Conservation (phyloP, 164 flowering plant species). For the Vitis cinerea region DNA sequence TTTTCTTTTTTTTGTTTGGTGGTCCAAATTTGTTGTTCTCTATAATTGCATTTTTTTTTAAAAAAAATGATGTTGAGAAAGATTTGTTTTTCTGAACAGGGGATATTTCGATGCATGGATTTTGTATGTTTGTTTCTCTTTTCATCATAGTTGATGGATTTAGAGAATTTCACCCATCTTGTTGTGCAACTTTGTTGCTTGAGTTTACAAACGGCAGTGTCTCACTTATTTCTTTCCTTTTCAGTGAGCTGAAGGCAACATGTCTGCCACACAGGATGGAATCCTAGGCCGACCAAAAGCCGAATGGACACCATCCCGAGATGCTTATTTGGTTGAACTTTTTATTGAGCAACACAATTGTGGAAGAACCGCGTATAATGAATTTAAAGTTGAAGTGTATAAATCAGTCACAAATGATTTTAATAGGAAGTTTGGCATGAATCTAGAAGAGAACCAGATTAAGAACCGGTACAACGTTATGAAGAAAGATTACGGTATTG, state of each 20-base stretch:
- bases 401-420: conserved; percentile 17
- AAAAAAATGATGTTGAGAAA: no score
- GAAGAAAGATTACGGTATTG: conserved; percentile 26
- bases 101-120: not conserved
- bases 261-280: conserved; percentile 16
- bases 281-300: conserved; percentile 16
- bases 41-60: not conserved
- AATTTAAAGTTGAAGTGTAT: conserved; percentile 22
- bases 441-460: conserved; percentile 21
- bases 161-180: not conserved
- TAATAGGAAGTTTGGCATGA: conserved; percentile 20
- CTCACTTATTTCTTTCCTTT: not conserved
- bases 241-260: conserved; percentile 3
- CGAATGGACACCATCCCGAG: conserved; percentile 25
- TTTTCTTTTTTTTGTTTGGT: no score
- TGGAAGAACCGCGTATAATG: conserved; percentile 23
- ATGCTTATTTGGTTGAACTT: conserved; percentile 25
- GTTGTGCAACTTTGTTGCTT: not conserved
- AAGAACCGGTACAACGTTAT: conserved; percentile 23
- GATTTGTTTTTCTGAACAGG: not conserved
- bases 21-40: no score
- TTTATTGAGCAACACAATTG: conserved; percentile 24
- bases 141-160: not conserved
- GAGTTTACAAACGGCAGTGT: not conserved
- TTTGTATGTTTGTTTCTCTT: not conserved